Evolutionary conservation across 2,329 filamentous ascomycete species (phyloP), one percentile per base, ranked within the genome.

Genomic region (Ascochyta rabiei): DNA sequence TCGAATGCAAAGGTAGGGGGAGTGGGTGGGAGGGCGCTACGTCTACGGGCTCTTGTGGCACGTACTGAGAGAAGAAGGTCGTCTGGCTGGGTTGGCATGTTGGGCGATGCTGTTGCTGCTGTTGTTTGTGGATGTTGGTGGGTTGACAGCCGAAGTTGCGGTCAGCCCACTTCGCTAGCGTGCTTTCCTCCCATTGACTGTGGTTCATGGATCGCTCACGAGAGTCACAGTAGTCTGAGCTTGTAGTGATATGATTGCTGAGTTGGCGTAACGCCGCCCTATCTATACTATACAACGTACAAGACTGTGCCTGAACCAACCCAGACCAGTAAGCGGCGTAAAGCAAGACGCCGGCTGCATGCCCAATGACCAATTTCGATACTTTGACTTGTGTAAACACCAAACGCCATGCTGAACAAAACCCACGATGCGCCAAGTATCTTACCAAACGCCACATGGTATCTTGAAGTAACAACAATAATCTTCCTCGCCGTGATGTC

Each of bases 51-150:
- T 13, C 1, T 19, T 8, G 2, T 19, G 21, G 9, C 2, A 64
- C 69, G 40, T 59, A 72, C 69, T 3, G 62, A 69, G 23, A 67
- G 60, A 2, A 72, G 59, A 10, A 72, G 53, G 7, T 71, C 67
- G 48, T 70, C 67, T 37, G 63, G 33, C 23, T 61, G 63, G 5
- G 43, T 18, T 0, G 68, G 55, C 69, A 71, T 72, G 2, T 10
- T 58, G 33, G 9, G 18, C 9, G 19, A 9, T 18, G 7, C 6
- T 42, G 16, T 3, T 28, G 16, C 37, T 8, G 39, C 8, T 18
- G 24, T 31, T 16, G 26, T n/a, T 26, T 34, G 4, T 30, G 40
- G 16, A 19, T 16, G 28, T 33, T 39, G 18, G 30, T 21, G 39
- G 23, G 48, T 12, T 37, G 45, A 23, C 30, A 30, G 10, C 26